Conservation (phyloP, 176 grass and related monocot species). For the Paspalum notatum region DNA sequence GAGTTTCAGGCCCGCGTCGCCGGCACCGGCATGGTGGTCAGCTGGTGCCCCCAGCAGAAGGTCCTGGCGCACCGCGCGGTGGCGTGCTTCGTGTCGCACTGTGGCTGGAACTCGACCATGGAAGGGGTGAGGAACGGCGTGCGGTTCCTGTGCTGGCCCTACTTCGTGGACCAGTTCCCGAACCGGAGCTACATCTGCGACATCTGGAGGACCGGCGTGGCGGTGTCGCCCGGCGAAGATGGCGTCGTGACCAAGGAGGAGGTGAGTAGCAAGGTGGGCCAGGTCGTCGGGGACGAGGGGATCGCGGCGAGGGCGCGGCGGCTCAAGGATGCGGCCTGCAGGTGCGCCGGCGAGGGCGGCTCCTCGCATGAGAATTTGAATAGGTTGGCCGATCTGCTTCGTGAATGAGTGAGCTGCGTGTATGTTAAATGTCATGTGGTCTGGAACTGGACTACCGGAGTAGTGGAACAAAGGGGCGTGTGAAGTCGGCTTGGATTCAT, state of each 20-base stretch:
- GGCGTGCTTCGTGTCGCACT: slow-evolving; percentile 41
- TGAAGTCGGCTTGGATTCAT: no score
- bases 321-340: slow-evolving; percentile 11
- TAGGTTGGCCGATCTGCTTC: slow-evolving; percentile 17
- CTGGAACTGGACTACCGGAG: no score
- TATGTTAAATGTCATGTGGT: no score
- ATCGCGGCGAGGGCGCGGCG: slow-evolving; percentile 34
- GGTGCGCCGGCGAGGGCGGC: slow-evolving; percentile 1
- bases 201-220: slow-evolving; percentile 29
- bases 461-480: no score
- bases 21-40: slow-evolving; percentile 40
- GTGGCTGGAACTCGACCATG: slow-evolving; percentile 63
- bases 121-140: slow-evolving; percentile 42
- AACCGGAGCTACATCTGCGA: slow-evolving; percentile 4
- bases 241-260: slow-evolving; percentile 47
- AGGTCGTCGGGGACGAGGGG: slow-evolving; percentile 19
- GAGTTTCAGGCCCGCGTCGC: slow-evolving; percentile 29
- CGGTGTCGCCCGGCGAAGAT: slow-evolving; percentile 30
- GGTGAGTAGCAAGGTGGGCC: slow-evolving; percentile 44
- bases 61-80: slow-evolving; percentile 29
- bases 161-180: slow-evolving; percentile 23
- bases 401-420: slow-evolving; percentile 17
- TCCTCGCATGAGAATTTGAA: slow-evolving; percentile 34
- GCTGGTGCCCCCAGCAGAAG: slow-evolving; percentile 43
- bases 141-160: slow-evolving; percentile 52